These are phyloP conservation scores for Stephania japonica DNA, from an alignment of 164 flowering plant species.

Conservation along the genomic window DNA sequence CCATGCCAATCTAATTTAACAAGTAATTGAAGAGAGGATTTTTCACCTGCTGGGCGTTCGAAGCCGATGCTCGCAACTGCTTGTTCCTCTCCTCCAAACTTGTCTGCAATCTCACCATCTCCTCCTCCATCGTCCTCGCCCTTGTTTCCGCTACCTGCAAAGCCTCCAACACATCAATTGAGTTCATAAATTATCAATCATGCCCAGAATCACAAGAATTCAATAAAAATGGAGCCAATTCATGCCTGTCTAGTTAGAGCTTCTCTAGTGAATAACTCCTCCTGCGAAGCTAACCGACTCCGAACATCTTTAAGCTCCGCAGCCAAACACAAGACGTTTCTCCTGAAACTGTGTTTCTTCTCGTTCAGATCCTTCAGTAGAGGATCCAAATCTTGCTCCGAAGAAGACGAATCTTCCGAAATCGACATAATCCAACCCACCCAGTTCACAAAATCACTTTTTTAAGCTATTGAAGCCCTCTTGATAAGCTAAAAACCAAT, in stretches of 20 bases:
- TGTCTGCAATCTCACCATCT: conserved; percentile 48
- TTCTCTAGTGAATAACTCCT: conserved; percentile 63
- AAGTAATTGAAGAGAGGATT: background rate
- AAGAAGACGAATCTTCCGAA: conserved; percentile 15
- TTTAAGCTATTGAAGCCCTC: background rate
- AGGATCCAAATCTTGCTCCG: conserved; percentile 52
- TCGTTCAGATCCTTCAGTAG: conserved; percentile 79
- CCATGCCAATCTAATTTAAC: background rate
- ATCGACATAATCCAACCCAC: conserved; percentile 20
- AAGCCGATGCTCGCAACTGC: conserved; percentile 51
- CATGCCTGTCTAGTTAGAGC: conserved; percentile 66
- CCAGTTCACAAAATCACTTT: background rate
- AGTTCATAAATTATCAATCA: background rate
- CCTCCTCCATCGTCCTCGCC: conserved; percentile 66
- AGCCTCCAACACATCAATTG: background rate
- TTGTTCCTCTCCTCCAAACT: conserved; percentile 64
- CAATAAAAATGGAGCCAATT: background rate
- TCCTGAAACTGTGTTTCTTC: conserved; percentile 68
- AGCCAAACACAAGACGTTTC: conserved; percentile 71
- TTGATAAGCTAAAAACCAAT: background rate
- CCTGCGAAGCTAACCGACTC: conserved; percentile 55
- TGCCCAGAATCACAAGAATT: background rate
- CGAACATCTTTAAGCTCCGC: conserved; percentile 88
- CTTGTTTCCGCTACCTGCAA: conserved; percentile 59
- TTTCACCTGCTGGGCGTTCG: conserved; percentile 55